Conservation (phyloP, 805 yeast genomes). For the Tanozyma kutaoensis region DNA sequence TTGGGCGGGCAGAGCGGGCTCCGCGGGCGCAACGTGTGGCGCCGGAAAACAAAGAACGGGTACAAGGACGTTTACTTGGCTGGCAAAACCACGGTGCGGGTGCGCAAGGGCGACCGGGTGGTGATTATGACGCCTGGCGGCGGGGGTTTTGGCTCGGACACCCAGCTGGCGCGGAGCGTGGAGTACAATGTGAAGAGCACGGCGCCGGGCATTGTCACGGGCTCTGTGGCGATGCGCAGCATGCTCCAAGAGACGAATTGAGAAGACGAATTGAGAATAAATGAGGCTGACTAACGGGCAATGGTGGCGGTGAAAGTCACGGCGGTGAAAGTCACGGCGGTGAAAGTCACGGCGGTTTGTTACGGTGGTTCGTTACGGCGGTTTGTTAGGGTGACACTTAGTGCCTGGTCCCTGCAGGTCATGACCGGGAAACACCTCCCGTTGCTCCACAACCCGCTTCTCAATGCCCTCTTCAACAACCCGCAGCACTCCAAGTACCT, state of each 20-base stretch:
- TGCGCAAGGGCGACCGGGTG: slow-evolving; percentile 46
- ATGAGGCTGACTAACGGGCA: too few relatives aligned
- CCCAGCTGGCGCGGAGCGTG: too few relatives aligned
- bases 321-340: too few relatives aligned
- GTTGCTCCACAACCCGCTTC: slow-evolving; percentile 43
- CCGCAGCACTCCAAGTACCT: slow-evolving; percentile 28
- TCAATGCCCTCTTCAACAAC: slow-evolving; percentile 56
- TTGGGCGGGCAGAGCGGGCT: slow-evolving; percentile 69
- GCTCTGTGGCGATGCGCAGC: slow-evolving; percentile 21
- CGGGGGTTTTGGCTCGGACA: slow-evolving; percentile 77
- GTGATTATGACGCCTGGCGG: slow-evolving; percentile 75
- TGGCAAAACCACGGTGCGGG: too few relatives aligned
- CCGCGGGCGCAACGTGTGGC: slow-evolving; percentile 42
- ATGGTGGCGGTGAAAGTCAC: too few relatives aligned
- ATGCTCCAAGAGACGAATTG: slow-evolving; percentile 24
- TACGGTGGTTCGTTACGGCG: too few relatives aligned
- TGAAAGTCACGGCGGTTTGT: too few relatives aligned
- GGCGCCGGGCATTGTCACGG: too few relatives aligned
- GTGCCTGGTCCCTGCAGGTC: too few relatives aligned
- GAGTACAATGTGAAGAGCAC: too few relatives aligned
- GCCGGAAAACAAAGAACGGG: slow-evolving; percentile 7
- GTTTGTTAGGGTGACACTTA: too few relatives aligned
- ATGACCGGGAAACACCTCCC: slow-evolving; percentile 42
- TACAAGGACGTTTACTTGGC: too few relatives aligned
- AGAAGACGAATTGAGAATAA: neutral